Evolutionary conservation across 176 grass and related monocot species (phyloP), one percentile per base, ranked within the genome.

Genomic region (Zea luxurians): DNA sequence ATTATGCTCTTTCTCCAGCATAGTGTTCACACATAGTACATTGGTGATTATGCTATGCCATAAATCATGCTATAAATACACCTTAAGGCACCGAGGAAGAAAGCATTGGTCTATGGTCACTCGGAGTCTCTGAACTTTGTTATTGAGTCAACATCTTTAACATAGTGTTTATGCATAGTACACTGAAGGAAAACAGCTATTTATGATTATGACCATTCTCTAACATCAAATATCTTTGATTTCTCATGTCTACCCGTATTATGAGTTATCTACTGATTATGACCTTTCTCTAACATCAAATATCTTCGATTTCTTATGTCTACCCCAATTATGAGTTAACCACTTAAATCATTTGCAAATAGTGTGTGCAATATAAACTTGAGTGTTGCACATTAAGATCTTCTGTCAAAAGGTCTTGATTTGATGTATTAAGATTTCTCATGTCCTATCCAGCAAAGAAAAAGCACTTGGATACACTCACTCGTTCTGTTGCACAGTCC

Each of bases 321-420:
- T 71, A 67, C 49, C 45, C 1, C 8, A 70, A 41, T 40, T 61
- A 46, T 62, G 8, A 38, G 27, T 27, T 72, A 20, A 74, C 21
- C 65, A 43, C 9, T 77, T 78, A 58, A 68, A 18, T 12, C 72
- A 37, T 38, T 66, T 65, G 74, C 8, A 40, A 13, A 82, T 20
- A 58, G 45, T 47, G 10, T 85, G 42, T 77, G 59, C 37, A 42
- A 66, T 83, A 46, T 55, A 43, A 13, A 64, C 20, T 65, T 34
- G 13, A 41, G 42, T 52, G 37, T 73, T 83, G 52, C 63, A 61
- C 52, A 37, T 67, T 15, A 4, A 75, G 57, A 70, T 3, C 4
- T 27, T 27, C 27, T 68, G 15, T 66, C 16, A 68, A 64, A 76
- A 80, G 34, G 17, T 83, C 37, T 37, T 54, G 57, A 53, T 77